Evolutionary conservation across 805 yeast genomes (phyloP), one percentile per base, ranked within the genome.

Genomic region (Sungouiella blattae): DNA sequence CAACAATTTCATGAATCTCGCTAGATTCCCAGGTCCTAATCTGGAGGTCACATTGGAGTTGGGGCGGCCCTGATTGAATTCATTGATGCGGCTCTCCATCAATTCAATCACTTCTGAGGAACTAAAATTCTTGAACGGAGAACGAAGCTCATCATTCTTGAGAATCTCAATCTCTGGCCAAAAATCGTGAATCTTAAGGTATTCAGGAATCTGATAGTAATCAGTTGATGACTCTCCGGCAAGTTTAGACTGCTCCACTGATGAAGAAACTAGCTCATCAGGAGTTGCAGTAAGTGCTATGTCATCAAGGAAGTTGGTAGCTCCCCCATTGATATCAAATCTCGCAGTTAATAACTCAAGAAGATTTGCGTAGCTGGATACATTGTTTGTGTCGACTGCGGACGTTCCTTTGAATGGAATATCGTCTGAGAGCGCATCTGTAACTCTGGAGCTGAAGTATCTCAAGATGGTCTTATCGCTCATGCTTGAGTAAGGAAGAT

Each of bases 191-290:
- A 51, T 35, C 28, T 40, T 38, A 15, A 53, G 46, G 18, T 50
- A 34, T 4, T 52, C 56, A 1, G 57, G 57, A 24, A 51, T 44
- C 33, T 53, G 53, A 26, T 32, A 34, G 27, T 49, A 50, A n/a
- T n/a, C n/a, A n/a, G n/a, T n/a, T n/a, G n/a, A n/a, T n/a, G n/a
- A n/a, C 4, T 17, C 21, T n/a, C 17, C 14, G 11, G 18, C 24
- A 12, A 5, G 5, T 5, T 15, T 11, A 15, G 8, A 15, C 14
- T 11, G 14, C 11, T 26, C 28, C 11, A 17, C 28, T 5, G 13
- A 15, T 6, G 7, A 5, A 13, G 11, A 8, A n/a, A 24, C 14
- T 7, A 24, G n/a, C n/a, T n/a, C n/a, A n/a, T n/a, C n/a, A n/a
- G n/a, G n/a, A n/a, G n/a, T n/a, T n/a, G n/a, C n/a, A n/a, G n/a